phyloP scores from a whole-genome alignment of 2,329 filamentous ascomycete species.

The Didymella pinodella region DNA sequence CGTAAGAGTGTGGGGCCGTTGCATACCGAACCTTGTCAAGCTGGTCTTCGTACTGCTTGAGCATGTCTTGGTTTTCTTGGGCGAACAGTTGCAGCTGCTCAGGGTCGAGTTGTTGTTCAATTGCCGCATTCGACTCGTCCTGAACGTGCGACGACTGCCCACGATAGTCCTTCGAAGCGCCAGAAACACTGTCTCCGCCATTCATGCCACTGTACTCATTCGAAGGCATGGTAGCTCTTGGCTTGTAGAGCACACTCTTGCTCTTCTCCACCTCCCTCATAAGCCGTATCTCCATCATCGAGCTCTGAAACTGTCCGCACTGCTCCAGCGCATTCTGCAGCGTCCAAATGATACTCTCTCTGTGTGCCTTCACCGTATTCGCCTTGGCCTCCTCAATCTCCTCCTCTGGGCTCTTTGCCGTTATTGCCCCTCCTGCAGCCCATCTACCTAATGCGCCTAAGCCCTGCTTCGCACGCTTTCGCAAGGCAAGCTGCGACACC shows the following conservation, averaged over 20 bases:
- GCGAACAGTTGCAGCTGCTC: constrained; percentile 95
- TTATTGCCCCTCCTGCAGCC: constrained; percentile 65
- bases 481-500: constrained; percentile 72
- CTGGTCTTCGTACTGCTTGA: constrained; percentile 93
- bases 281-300: constrained; percentile 91
- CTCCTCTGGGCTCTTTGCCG: constrained; percentile 71
- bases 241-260: constrained; percentile 82
- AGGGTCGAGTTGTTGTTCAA: constrained; percentile 70
- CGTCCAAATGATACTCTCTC: constrained; percentile 86
- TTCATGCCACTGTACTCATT: constrained; percentile 35
- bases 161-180: constrained; percentile 36
- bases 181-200: constrained; percentile 21
- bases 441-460: constrained; percentile 73
- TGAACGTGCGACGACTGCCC: constrained; percentile 32
- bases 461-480: constrained; percentile 69
- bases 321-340: constrained; percentile 77
- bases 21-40: constrained; percentile 90
- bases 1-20: not conserved
- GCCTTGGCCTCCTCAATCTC: constrained; percentile 73
- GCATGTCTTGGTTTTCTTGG: constrained; percentile 89
- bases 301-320: constrained; percentile 79
- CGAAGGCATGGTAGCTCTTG: constrained; percentile 51
- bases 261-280: constrained; percentile 87
- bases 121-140: constrained; percentile 42
- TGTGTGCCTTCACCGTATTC: constrained; percentile 71